Conservation (phyloP, 495 filamentous ascomycete genomes). For the Parachaetomium inaequale region DNA sequence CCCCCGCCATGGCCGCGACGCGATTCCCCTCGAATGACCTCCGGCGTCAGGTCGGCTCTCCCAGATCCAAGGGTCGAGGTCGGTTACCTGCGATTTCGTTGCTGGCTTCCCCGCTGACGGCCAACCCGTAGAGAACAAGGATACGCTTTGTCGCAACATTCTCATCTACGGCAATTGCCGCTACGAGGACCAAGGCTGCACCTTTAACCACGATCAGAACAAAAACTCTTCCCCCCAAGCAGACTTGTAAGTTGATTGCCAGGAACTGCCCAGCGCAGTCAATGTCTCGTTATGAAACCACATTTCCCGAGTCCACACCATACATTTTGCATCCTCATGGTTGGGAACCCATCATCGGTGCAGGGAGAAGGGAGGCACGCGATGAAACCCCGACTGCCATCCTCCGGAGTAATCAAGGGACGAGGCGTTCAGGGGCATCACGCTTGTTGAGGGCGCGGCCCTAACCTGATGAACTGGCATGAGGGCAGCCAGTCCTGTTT, state of each 20-base stretch:
- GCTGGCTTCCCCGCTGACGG: slow-evolving; percentile 11
- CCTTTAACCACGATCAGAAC: slow-evolving; percentile 81
- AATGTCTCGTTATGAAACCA: not conserved
- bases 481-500: not conserved
- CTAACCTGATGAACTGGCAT: not conserved
- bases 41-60: slow-evolving; percentile 50
- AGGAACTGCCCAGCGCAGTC: not conserved
- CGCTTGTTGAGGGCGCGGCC: not conserved
- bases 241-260: slow-evolving; percentile 53
- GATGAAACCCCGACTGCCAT: no score
- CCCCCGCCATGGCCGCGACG: slow-evolving; percentile 41
- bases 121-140: slow-evolving; percentile 55
- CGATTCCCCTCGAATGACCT: slow-evolving; percentile 43
- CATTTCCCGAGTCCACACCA: not conserved
- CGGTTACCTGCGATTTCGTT: slow-evolving; percentile 25
- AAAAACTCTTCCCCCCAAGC: slow-evolving; percentile 51
- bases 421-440: no score
- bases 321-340: no score
- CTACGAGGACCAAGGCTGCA: slow-evolving; percentile 86
- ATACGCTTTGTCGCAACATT: slow-evolving; percentile 88
- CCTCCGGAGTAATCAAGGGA: no score
- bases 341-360: no score
- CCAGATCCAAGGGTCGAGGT: slow-evolving; percentile 50
- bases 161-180: slow-evolving; percentile 92
- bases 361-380: no score